These are phyloP conservation scores for Termitomyces eurrhizus DNA, from an alignment of 768 basidiomycete genomes.

Conservation along the genomic window DNA sequence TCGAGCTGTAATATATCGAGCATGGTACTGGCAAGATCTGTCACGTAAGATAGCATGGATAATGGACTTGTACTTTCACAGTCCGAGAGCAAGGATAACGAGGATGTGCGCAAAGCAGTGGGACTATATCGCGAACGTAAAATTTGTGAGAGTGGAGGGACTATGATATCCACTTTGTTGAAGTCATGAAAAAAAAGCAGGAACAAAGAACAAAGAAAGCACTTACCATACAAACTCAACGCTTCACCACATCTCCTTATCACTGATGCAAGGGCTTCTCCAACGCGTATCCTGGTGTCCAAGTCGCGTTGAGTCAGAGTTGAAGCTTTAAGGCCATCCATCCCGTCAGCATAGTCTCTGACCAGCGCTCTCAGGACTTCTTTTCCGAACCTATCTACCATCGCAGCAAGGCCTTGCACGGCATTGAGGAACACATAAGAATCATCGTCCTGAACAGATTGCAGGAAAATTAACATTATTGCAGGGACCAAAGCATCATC, in stretches of 20 bases:
- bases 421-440: slow-evolving; percentile 95
- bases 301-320: slow-evolving; percentile 57
- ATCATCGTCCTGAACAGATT: slow-evolving; percentile 85
- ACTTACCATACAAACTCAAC: slow-evolving; percentile 63
- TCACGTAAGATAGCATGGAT: slow-evolving; percentile 58
- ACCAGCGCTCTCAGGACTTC: slow-evolving; percentile 68
- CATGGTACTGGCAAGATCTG: slow-evolving; percentile 63
- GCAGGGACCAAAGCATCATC: slow-evolving; percentile 73
- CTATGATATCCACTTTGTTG: slow-evolving; percentile 56
- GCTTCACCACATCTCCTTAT: slow-evolving; percentile 70
- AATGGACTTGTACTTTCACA: slow-evolving; percentile 62
- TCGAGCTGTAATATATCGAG: slow-evolving; percentile 76
- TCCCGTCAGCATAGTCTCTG: slow-evolving; percentile 55
- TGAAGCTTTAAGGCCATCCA: slow-evolving; percentile 46
- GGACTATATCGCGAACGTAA: slow-evolving; percentile 61
- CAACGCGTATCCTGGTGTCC: slow-evolving; percentile 71
- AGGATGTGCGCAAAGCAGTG: slow-evolving; percentile 63
- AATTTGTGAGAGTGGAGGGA: slow-evolving; percentile 67
- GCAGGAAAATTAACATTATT: slow-evolving; percentile 83
- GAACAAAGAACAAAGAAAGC: background rate
- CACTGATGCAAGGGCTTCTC: slow-evolving; percentile 80
- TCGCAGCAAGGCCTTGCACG: slow-evolving; percentile 82
- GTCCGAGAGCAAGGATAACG: slow-evolving; percentile 63
- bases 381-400: slow-evolving; percentile 75
- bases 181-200: slow-evolving; percentile 1